Conservation (phyloP, 495 filamentous ascomycete species). For the Opeltia flavorubescens region DNA sequence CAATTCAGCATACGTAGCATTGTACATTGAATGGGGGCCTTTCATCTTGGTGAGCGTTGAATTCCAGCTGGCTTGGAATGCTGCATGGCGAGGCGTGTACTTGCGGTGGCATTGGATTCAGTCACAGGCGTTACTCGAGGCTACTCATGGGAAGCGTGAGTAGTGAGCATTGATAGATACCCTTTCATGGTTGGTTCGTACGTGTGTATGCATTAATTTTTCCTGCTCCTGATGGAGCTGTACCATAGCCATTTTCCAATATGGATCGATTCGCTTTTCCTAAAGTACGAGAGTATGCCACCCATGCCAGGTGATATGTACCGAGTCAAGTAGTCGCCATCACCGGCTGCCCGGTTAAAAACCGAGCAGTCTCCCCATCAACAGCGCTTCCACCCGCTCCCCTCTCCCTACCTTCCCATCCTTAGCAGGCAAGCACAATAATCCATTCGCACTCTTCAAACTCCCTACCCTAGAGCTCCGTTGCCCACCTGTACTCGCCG, state of each 20-base stretch:
- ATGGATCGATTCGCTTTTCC: too few species aligned
- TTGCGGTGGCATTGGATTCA: constrained; percentile 3
- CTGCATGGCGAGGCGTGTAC: neutral
- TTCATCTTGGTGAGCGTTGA: neutral
- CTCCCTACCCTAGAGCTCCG: constrained; percentile 82
- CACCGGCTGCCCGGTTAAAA: too few species aligned
- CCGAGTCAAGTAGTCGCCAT: too few species aligned
- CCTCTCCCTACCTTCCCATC: constrained; percentile 36
- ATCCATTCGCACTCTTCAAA: constrained; percentile 71
- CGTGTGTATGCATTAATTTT: too few species aligned
- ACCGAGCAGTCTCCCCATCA: constrained; percentile 37
- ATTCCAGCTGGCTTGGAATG: neutral
- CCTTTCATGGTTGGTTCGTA: too few species aligned
- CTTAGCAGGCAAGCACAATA: constrained; percentile 59
- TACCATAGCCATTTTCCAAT: too few species aligned
- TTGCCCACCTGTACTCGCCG: constrained; percentile 77
- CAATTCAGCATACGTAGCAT: neutral
- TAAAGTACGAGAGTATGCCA: too few species aligned
- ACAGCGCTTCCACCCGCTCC: constrained; percentile 41
- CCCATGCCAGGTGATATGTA: too few species aligned
- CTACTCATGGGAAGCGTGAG: too few species aligned
- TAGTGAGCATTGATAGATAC: too few species aligned
- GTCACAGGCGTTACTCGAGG: too few species aligned
- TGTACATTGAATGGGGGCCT: neutral
- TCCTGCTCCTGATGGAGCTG: too few species aligned